Evolutionary conservation across 495 filamentous ascomycete species (phyloP).

Genomic region (Podospora pseudocomata): DNA sequence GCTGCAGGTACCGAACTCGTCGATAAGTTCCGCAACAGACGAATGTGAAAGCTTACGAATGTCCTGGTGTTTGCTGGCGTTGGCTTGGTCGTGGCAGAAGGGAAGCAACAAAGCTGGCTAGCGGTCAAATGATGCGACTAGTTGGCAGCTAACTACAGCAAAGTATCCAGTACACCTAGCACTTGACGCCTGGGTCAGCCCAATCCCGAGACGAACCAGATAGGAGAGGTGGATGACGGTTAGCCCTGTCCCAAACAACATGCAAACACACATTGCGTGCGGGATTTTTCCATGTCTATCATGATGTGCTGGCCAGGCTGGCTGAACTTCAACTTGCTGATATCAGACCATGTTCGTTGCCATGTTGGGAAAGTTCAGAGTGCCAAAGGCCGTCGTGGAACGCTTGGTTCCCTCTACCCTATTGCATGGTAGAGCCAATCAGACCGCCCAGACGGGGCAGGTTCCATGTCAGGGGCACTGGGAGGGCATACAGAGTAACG

Average conservation of each 20-base stretch:
- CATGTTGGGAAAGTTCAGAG: neutral
- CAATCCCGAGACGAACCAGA: neutral
- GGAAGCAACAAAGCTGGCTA: neutral
- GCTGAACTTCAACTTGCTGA: neutral
- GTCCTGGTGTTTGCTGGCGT: neutral
- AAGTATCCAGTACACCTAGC: neutral
- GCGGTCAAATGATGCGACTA: neutral
- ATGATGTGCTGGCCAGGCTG: neutral
- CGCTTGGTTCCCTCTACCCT: neutral
- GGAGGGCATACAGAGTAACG: neutral
- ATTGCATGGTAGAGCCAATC: neutral
- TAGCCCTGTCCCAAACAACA: neutral
- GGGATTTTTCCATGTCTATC: neutral
- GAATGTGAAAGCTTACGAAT: neutral
- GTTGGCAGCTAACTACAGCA: neutral
- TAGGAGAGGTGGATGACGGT: neutral
- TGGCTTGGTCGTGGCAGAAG: neutral
- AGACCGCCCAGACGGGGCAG: neutral
- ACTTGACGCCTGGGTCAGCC: neutral
- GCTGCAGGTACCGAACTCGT: conserved; percentile 1
- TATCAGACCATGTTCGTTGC: neutral
- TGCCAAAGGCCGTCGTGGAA: neutral
- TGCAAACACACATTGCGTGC: neutral
- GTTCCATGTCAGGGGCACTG: no score
- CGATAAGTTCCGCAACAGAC: neutral